These are phyloP conservation scores for Haplosporangium gracile DNA, from an alignment of 192 early-diverging fungal genomes.

Conservation along the genomic window DNA sequence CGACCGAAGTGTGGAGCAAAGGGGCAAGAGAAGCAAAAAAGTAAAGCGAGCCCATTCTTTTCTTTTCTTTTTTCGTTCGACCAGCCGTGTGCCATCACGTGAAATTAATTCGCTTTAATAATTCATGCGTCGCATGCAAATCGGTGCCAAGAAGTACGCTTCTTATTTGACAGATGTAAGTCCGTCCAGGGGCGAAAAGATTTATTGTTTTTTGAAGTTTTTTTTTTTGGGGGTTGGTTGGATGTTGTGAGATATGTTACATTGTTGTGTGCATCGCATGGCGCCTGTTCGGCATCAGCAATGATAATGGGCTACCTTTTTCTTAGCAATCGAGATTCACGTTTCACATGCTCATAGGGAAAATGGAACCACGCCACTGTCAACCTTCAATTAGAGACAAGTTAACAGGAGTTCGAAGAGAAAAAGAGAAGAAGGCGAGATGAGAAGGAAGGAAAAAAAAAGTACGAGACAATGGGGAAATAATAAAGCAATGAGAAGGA, in stretches of 20 bases:
- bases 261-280: background rate
- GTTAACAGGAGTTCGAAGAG: background rate
- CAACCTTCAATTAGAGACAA: background rate
- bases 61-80: too few species aligned
- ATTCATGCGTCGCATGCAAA: background rate
- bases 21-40: background rate
- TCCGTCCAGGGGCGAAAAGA: background rate
- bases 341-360: background rate
- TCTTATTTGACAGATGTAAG: background rate
- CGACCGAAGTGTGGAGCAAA: background rate
- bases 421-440: background rate
- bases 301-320: background rate
- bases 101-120: background rate
- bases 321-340: background rate
- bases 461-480: background rate
- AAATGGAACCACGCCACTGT: background rate
- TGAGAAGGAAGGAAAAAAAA: slow-evolving; percentile 3
- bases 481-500: background rate
- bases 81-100: background rate
- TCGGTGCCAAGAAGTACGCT: background rate
- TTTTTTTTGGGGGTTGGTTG: background rate
- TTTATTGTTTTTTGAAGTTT: background rate
- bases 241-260: background rate
- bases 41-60: background rate
- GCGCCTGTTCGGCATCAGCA: background rate